Evolutionary conservation across 768 basidiomycete species (phyloP).

Genomic region (Kwoniella dendrophila): DNA sequence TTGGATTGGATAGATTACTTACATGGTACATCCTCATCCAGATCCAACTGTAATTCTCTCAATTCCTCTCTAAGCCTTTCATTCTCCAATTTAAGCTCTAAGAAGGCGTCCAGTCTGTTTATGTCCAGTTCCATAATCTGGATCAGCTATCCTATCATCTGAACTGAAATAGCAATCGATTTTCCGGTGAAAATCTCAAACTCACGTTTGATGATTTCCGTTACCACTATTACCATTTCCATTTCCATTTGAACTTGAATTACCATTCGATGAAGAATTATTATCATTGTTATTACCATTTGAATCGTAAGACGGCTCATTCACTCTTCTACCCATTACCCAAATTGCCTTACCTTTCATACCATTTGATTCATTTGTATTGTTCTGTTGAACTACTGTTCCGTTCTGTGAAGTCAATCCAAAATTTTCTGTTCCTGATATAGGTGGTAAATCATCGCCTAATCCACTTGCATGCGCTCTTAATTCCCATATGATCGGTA

Average conservation of each 20-base stretch:
- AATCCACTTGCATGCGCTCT: conserved; percentile 44
- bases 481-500: conserved; percentile 44
- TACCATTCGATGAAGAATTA: background rate
- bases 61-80: conserved; percentile 70
- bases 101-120: conserved; percentile 58
- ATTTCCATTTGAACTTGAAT: conserved; percentile 15
- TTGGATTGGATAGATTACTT: conserved; percentile 10
- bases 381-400: conserved; percentile 15
- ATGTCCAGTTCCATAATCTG: too few relatives aligned
- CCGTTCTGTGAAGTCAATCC: conserved; percentile 7
- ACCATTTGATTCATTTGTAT: conserved; percentile 5
- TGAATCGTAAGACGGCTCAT: background rate
- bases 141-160: background rate
- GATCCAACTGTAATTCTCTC: conserved; percentile 44
- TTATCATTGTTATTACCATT: conserved; percentile 15
- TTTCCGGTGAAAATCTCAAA: conserved; percentile 7
- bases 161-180: background rate
- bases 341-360: conserved; percentile 52
- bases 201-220: conserved; percentile 39
- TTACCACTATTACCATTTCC: conserved; percentile 17
- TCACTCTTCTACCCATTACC: conserved; percentile 52
- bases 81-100: conserved; percentile 88
- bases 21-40: conserved; percentile 37
- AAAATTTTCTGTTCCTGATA: conserved; percentile 15
- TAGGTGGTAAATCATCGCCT: conserved; percentile 18